Base-by-base conservation (phyloP, 106 monocot genomes). In the Dendrobium officinale region DNA sequence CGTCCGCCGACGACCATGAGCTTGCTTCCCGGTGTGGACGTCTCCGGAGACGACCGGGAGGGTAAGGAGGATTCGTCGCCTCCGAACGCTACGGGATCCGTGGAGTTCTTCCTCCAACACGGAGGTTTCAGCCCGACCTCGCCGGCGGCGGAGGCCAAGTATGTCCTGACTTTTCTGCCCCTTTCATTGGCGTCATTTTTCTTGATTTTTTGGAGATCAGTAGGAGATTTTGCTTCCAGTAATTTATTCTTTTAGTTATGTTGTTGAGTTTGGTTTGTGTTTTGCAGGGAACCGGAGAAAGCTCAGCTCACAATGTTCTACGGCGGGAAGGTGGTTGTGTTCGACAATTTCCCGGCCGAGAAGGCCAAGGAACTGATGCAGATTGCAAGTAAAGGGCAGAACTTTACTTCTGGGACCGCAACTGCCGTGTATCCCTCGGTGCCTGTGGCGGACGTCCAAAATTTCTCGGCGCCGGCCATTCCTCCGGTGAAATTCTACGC, bases 281-380 rank as follows among this genome's bases (percentile, higher is more conserved):
- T 75, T 74, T 75, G 26, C 40, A 81, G 81, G 70, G 55, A 43
- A 43, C 4, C 43, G 19, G 85, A 79, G 49, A 77, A 72, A 13
- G 42, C 75, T 22, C 87, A 82, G 78, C 72, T 92, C 79, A 92
- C 92, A 0, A 89, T 92, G 48, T 90, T 92, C 68, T 92, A 92
- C n/a, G 85, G 68, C 1, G 92, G 89, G 24, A 90, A 83, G 77
- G 90, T 92, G 55, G n/a, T 86, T 22, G 92, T 92, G 31, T 86
- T 92, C 27, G 90, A 92, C 45, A 78, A 88, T 66, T 85, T 92
- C 45, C 81, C 90, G 11, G 86, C 82, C 0, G 92, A 90, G 19
- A 92, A 86, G 77, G 88, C 89, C 42, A 68, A 24, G 51, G 83
- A 86, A 55, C 66, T 92, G 41, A 80, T 92, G 79, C 81, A 82